Base-by-base conservation (phyloP, 441 rosid species). In the Kokia cookei region DNA sequence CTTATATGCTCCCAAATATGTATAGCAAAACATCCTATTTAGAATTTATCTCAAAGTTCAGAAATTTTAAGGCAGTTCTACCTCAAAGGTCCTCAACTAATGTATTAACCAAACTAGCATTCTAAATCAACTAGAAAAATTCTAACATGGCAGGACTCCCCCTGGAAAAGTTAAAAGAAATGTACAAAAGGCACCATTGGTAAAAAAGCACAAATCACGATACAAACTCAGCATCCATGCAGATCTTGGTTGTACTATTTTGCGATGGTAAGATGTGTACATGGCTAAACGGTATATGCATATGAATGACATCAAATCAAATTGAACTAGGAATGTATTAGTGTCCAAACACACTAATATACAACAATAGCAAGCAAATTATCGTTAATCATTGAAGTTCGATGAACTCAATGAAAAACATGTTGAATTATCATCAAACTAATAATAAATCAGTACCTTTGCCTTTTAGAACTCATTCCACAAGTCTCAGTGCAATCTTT, bases 361-460 rank as follows among this genome's bases (percentile, higher is more conserved):
- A 19, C 9, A 37, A 63, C 6, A 40, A 64, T 17, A 65, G 54
- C 45, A 69, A 35, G 48, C 45, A 53, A 69, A 53, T 32, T 50
- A 32, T 2, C 60, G 29, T 29, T 51, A 51, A 40, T 32, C 60
- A 51, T 68, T 68, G 29, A 53, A 69, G 50, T 69, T 51, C 3
- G 35, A 37, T 37, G 47, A 55, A 75, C 59, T 57, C 65, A 26
- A 67, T 27, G 40, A 27, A 59, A 61, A 47, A 17, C 57, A 27
- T 45, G 45, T 47, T 47, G 43, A 74, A 47, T 45, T 60, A 5
- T 26, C 26, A 75, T 58, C 60, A 59, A 59, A 63, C 29, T 50
- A 75, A 48, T 42, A 24, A 59, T 57, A 65, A 29, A 65, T 70
- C 6, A 67, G 74, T 78, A 88, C 93, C 93, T 87, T 86, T 75